A percentile compares a stretch with the other conserved stretches of the same genome.
phyloP scores from a whole-genome alignment of 495 filamentous ascomycete species.

The Hypoxylon fragiforme region DNA sequence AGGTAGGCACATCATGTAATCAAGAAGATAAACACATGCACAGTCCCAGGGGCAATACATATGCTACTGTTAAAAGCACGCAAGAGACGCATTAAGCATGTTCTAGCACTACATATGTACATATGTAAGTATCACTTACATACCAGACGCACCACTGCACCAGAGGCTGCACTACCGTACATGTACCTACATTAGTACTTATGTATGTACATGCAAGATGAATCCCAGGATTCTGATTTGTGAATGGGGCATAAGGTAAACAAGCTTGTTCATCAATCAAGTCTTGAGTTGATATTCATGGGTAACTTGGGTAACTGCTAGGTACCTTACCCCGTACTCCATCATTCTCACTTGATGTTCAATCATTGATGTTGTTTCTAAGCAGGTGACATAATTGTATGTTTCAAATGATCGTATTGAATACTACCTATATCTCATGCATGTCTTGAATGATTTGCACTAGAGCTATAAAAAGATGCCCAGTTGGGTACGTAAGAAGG shows the following conservation, averaged over 20 bases:
- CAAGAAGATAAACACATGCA: constrained; percentile 16
- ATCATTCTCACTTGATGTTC: no score
- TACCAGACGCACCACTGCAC: no score
- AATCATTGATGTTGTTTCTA: constrained; percentile 1
- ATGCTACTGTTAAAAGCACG: constrained; percentile 26
- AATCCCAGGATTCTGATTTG: constrained; percentile 18
- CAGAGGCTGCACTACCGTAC: constrained; percentile 16
- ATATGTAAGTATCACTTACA: constrained; percentile 9
- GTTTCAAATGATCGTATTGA: background rate
- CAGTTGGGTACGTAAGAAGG: no score
- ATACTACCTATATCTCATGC: no score
- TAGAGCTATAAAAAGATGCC: no score
- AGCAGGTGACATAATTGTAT: constrained; percentile 4
- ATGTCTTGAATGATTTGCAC: no score
- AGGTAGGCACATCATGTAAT: constrained; percentile 1
- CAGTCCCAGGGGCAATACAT: no score
- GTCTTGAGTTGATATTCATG: background rate
- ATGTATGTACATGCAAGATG: constrained; percentile 13
- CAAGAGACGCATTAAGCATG: constrained; percentile 10
- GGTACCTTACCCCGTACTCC: constrained; percentile 1
- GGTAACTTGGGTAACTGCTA: background rate
- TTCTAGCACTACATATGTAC: background rate
- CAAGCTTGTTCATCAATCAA: constrained; percentile 11
- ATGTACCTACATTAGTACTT: constrained; percentile 19
- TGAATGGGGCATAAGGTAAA: constrained; percentile 12